Evolutionary conservation across 225 moss, liverwort and hornwort species (phyloP).

Genomic region (Polytrichum commune): DNA sequence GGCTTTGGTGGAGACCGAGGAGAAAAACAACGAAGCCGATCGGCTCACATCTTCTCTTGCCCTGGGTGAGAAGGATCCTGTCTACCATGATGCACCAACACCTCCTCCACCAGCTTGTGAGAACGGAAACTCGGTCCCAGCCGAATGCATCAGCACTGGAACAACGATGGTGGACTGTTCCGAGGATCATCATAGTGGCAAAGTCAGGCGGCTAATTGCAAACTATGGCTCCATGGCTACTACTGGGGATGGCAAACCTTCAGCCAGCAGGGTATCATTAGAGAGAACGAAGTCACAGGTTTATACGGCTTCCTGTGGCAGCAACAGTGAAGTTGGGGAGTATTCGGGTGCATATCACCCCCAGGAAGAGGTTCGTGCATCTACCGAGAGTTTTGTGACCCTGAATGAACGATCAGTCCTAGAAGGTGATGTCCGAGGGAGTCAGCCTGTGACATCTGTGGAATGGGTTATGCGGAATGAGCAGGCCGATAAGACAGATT

Average conservation of each 20-base stretch:
- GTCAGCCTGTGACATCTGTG: not conserved
- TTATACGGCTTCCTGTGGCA: too few relatives aligned
- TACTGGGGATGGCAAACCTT: not conserved
- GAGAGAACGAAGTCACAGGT: not conserved
- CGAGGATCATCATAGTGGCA: not conserved
- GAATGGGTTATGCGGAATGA: not conserved
- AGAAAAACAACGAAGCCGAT: not conserved
- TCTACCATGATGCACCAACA: too few relatives aligned
- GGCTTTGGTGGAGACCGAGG: not conserved
- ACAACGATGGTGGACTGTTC: too few relatives aligned
- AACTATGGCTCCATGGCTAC: not conserved
- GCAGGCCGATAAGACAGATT: not conserved
- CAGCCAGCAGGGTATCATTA: not conserved
- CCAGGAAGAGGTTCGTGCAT: too few relatives aligned
- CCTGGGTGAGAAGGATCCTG: too few relatives aligned
- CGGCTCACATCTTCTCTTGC: not conserved
- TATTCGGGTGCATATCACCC: too few relatives aligned
- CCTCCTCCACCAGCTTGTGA: too few relatives aligned
- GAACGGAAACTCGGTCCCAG: too few relatives aligned
- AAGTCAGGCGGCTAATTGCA: constrained; percentile 1
- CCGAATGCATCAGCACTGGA: too few relatives aligned
- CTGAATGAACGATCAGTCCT: too few relatives aligned
- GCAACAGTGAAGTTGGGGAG: too few relatives aligned
- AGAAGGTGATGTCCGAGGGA: not conserved
- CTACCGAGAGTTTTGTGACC: too few relatives aligned